phyloP scores from a whole-genome alignment of 2,329 filamentous ascomycete genomes.

The Fusarium virguliforme region DNA sequence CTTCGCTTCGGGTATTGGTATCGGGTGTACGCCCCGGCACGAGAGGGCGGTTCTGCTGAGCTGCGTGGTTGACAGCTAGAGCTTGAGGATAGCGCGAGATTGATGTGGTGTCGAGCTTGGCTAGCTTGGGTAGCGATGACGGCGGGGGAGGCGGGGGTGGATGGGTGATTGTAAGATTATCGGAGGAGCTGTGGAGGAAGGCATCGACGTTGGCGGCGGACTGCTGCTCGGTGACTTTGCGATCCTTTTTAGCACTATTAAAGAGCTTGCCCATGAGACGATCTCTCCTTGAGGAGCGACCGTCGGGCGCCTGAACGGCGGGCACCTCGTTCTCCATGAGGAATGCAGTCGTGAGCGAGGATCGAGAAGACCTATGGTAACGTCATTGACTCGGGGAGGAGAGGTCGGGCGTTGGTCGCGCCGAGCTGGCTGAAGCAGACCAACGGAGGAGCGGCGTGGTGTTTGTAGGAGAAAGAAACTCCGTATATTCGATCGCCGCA shows the following conservation, averaged over 20 bases:
- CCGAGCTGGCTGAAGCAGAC: conserved; percentile 31
- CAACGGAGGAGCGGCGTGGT: conserved; percentile 27
- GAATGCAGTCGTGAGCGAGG: conserved; percentile 39
- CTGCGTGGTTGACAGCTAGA: conserved; percentile 61
- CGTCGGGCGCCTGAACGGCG: conserved; percentile 57
- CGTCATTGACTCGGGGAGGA: conserved; percentile 52
- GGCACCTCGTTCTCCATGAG: conserved; percentile 65
- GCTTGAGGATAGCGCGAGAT: conserved; percentile 72
- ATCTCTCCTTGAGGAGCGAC: conserved; percentile 63
- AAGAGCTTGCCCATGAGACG: conserved; percentile 78
- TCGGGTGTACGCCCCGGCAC: conserved; percentile 57
- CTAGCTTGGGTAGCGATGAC: conserved; percentile 65
- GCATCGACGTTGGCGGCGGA: conserved; percentile 68
- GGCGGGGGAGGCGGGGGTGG: conserved; percentile 63
- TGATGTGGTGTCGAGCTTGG: conserved; percentile 70
- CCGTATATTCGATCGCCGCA: conserved; percentile 32
- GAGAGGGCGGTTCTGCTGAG: conserved; percentile 63
- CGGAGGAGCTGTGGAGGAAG: conserved; percentile 71
- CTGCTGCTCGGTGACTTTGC: conserved; percentile 56
- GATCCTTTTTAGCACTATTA: conserved; percentile 59
- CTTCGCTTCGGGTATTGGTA: conserved; percentile 61
- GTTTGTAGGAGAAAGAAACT: conserved; percentile 34
- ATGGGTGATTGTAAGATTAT: conserved; percentile 70
- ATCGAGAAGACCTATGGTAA: conserved; percentile 41
- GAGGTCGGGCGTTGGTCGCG: conserved; percentile 38